Percentiles rank a stretch among this genome's conserved stretches.
Conservation (phyloP, 306 rosid genomes). For the Quercus wislizeni region DNA sequence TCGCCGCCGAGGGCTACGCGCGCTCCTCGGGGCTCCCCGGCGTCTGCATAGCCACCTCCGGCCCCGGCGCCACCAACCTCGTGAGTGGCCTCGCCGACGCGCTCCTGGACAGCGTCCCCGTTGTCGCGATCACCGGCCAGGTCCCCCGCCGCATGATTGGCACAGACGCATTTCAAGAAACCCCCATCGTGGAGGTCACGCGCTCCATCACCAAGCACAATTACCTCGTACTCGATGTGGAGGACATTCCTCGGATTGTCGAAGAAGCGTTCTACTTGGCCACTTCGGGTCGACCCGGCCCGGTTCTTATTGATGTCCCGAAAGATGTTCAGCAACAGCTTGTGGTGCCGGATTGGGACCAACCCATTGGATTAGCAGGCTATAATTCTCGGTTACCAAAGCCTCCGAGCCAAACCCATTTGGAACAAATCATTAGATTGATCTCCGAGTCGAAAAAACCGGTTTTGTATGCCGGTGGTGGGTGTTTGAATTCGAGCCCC, state of each 20-base stretch:
- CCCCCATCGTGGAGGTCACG: conserved; percentile 86
- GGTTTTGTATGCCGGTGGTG: conserved; percentile 82
- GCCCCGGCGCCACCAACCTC: conserved; percentile 90
- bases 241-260: conserved; percentile 80
- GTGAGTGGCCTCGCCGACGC: conserved; percentile 91
- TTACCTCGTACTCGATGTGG: conserved; percentile 83
- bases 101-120: conserved; percentile 62
- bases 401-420: conserved; percentile 27
- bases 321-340: conserved; percentile 91
- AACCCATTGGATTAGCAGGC: conserved; percentile 47
- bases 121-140: conserved; percentile 84
- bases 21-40: conserved; percentile 79
- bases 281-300: conserved; percentile 79
- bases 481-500: conserved; percentile 71
- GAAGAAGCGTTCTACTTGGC: conserved; percentile 74
- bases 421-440: conserved; percentile 63
- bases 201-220: conserved; percentile 89
- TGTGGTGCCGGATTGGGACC: conserved; percentile 69
- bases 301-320: conserved; percentile 73
- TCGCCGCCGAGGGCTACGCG: conserved; percentile 92
- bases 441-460: conserved; percentile 64
- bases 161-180: conserved; percentile 90
- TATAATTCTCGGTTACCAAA: conserved; percentile 67
- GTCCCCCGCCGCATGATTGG: conserved; percentile 92
- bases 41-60: conserved; percentile 88